Evolutionary conservation across 2,329 filamentous ascomycete genomes (phyloP).

Genomic region (Zymoseptoria tritici): DNA sequence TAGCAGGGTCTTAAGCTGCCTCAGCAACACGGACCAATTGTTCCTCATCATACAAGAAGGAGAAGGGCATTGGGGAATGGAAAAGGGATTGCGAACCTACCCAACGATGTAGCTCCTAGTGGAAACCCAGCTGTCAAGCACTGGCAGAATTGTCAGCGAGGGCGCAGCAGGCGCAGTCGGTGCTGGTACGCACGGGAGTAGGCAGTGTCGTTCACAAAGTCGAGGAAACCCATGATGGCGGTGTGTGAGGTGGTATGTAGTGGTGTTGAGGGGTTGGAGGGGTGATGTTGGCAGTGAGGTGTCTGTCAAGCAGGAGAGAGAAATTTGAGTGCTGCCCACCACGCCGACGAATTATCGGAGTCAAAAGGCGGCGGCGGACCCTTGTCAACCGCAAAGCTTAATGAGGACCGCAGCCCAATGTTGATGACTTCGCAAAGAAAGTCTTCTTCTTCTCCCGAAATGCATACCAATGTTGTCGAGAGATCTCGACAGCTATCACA

Average conservation of each 20-base stretch:
- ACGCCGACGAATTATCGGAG: not conserved
- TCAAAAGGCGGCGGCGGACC: not conserved
- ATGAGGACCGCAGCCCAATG: not conserved
- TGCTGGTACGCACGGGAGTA: constrained; percentile 46
- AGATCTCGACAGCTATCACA: not conserved
- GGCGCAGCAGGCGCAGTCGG: constrained; percentile 4
- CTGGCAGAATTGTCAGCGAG: constrained; percentile 31
- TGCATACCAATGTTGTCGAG: not conserved
- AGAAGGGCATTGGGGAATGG: constrained; percentile 19
- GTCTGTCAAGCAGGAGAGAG: not conserved
- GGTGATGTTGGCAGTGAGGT: not conserved
- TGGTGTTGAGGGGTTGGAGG: not conserved
- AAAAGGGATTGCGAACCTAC: constrained; percentile 48
- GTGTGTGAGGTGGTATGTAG: constrained; percentile 4
- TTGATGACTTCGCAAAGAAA: not conserved
- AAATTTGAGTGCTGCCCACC: not conserved
- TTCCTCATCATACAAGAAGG: constrained; percentile 62
- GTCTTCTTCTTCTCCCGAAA: not conserved
- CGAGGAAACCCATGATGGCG: constrained; percentile 60
- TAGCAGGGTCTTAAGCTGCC: constrained; percentile 84
- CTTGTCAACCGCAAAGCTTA: not conserved
- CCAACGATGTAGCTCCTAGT: constrained; percentile 76
- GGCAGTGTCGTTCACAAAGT: constrained; percentile 60
- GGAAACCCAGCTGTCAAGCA: constrained; percentile 65
- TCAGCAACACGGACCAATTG: constrained; percentile 95